A percentile compares a stretch with the other conserved stretches of the same genome.
These are phyloP conservation scores for Venturia asperata DNA, from an alignment of 2,329 filamentous ascomycete genomes.

Conservation along the genomic window DNA sequence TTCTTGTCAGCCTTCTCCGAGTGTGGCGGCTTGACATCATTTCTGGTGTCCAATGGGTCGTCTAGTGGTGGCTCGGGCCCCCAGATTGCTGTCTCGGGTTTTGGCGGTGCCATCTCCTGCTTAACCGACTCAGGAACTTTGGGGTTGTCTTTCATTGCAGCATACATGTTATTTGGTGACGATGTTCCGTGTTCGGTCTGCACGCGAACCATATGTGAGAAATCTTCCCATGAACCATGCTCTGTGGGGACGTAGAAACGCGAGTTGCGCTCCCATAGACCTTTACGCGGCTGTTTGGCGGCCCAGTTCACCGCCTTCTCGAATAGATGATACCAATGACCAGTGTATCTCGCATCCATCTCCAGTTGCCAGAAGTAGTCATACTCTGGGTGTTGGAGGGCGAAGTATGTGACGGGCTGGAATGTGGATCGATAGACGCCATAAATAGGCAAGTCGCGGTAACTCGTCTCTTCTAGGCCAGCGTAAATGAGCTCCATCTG, in stretches of 20 bases:
- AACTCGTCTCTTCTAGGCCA: conserved; percentile 43
- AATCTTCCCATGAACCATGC: conserved; percentile 67
- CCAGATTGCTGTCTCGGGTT: conserved; percentile 43
- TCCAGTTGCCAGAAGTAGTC: conserved; percentile 95
- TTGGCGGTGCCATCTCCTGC: conserved; percentile 24
- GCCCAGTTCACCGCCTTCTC: conserved; percentile 61
- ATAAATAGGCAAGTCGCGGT: conserved; percentile 58
- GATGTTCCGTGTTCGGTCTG: conserved; percentile 51
- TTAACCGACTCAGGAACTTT: conserved; percentile 35
- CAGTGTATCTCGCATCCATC: conserved; percentile 85
- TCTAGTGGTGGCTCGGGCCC: conserved; percentile 39
- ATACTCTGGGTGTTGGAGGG: conserved; percentile 79
- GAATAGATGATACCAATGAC: conserved; percentile 79
- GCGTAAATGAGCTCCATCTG: conserved; percentile 50
- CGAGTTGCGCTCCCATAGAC: conserved; percentile 70
- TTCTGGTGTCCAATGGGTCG: conserved; percentile 45
- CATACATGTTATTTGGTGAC: conserved; percentile 39
- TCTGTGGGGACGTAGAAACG: conserved; percentile 68
- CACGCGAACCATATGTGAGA: conserved; percentile 56
- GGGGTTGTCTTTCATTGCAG: conserved; percentile 34
- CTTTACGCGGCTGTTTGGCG: conserved; percentile 58
- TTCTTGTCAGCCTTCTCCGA: conserved; percentile 50
- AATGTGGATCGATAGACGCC: conserved; percentile 67
- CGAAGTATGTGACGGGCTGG: conserved; percentile 93
- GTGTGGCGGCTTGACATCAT: conserved; percentile 47